phyloP scores from a whole-genome alignment of 116 monocot genomes.

The Cymodocea nodosa region DNA sequence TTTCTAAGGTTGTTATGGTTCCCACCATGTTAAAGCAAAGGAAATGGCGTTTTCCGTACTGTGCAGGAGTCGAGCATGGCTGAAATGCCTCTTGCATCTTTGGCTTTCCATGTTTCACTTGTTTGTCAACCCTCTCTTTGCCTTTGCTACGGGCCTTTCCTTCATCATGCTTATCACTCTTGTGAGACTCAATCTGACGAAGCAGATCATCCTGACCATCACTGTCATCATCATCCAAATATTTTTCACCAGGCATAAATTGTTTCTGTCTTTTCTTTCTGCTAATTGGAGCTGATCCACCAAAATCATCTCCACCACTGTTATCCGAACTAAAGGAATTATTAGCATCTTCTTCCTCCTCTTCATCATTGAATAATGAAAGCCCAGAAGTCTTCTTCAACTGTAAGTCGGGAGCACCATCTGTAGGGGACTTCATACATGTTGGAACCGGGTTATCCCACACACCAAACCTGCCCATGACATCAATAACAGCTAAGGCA shows the following conservation, averaged over 20 bases:
- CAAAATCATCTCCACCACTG: conserved; percentile 33
- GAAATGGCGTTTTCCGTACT: conserved; percentile 67
- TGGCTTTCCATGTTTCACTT: conserved; percentile 11
- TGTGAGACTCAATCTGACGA: conserved; percentile 55
- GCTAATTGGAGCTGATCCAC: conserved; percentile 42
- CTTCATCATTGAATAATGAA: conserved; percentile 60
- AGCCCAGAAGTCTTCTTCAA: conserved; percentile 19
- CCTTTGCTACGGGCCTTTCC: conserved; percentile 16
- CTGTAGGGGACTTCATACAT: conserved; percentile 80
- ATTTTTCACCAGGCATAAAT: conserved; percentile 22
- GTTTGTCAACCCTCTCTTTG: conserved; percentile 24
- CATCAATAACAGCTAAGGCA: conserved; percentile 80
- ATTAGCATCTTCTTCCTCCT: conserved; percentile 17
- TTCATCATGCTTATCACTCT: conserved; percentile 18
- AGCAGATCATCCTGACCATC: conserved; percentile 56
- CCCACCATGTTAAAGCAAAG: conserved; percentile 89
- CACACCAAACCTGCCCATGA: conserved; percentile 64
- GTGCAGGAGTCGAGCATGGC: conserved; percentile 71
- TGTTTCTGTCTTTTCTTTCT: conserved; percentile 46
- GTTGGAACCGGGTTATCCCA: conserved; percentile 80
- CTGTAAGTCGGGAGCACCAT: conserved; percentile 40
- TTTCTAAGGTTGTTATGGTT: conserved; percentile 81
- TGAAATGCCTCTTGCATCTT: conserved; percentile 88
- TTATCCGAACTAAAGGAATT: conserved; percentile 46
- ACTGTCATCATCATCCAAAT: conserved; percentile 45